These are phyloP conservation scores for Orobanche coerulescens DNA, from an alignment of 257 asterid genomes.

Conservation along the genomic window DNA sequence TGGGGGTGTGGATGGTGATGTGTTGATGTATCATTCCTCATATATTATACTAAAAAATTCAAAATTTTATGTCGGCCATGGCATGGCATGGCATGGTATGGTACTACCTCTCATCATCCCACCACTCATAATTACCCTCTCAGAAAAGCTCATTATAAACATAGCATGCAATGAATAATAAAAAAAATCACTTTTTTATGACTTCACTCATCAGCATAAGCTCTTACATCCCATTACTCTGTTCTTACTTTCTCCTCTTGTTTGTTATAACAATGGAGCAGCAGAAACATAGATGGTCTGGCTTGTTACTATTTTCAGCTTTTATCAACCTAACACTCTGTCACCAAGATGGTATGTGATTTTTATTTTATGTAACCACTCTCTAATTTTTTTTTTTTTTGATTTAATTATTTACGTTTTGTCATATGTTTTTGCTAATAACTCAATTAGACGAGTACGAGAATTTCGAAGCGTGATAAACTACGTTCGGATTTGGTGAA, in stretches of 20 bases:
- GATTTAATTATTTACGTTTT: neutral
- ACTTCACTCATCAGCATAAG: constrained; percentile 47
- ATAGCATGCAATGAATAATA: constrained; percentile 46
- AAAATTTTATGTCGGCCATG: too few relatives aligned
- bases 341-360: constrained; percentile 58
- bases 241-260: constrained; percentile 16
- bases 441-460: too few relatives aligned
- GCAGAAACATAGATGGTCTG: constrained; percentile 26
- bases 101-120: constrained; percentile 34
- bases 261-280: constrained; percentile 45
- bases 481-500: too few relatives aligned
- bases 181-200: constrained; percentile 33
- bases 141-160: constrained; percentile 6
- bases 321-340: constrained; percentile 26
- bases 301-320: constrained; percentile 33
- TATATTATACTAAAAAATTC: too few relatives aligned
- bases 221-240: constrained; percentile 23
- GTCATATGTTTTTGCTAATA: neutral
- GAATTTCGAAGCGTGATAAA: neutral
- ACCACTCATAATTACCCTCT: constrained; percentile 31
- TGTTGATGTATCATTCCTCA: too few relatives aligned
- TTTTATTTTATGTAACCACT: neutral
- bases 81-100: too few relatives aligned
- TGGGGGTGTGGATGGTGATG: too few relatives aligned
- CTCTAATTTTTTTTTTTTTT: neutral